Evolutionary conservation across 2,329 filamentous ascomycete species (phyloP).

Genomic region (Colletotrichum karsti): DNA sequence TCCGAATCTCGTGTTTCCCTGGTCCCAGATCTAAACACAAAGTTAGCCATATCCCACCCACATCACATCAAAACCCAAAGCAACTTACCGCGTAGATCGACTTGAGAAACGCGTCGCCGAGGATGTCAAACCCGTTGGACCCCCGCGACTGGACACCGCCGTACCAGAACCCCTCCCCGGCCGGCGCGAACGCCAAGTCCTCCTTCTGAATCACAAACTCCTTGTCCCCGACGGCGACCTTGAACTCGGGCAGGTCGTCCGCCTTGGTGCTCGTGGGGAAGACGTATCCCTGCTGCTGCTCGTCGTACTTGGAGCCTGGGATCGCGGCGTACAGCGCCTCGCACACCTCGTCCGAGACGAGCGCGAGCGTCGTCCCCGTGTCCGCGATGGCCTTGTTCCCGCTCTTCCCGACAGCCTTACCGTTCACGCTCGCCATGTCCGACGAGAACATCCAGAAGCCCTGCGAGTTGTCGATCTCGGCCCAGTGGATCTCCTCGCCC

Average conservation of each 20-base stretch:
- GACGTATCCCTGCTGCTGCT: slow-evolving; percentile 36
- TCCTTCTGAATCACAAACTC: slow-evolving; percentile 37
- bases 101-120: slow-evolving; percentile 23
- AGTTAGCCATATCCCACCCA: not conserved
- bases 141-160: slow-evolving; percentile 23
- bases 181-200: slow-evolving; percentile 19
- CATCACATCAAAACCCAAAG: not conserved
- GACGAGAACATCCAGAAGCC: slow-evolving; percentile 78
- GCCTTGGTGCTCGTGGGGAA: slow-evolving; percentile 50
- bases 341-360: slow-evolving; percentile 44
- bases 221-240: slow-evolving; percentile 65
- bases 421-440: slow-evolving; percentile 62
- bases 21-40: slow-evolving; percentile 19
- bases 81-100: slow-evolving; percentile 24
- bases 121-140: slow-evolving; percentile 21
- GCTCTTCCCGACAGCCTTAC: slow-evolving; percentile 42
- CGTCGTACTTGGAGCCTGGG: slow-evolving; percentile 31
- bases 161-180: slow-evolving; percentile 19
- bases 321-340: slow-evolving; percentile 35
- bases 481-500: slow-evolving; percentile 66
- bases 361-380: slow-evolving; percentile 70
- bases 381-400: slow-evolving; percentile 61
- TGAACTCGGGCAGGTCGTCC: slow-evolving; percentile 51
- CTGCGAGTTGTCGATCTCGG: slow-evolving; percentile 64
- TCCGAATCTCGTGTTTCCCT: slow-evolving; percentile 22